A percentile compares a stretch with the other conserved stretches of the same genome.
Conservation (phyloP, 441 rosid genomes). For the Daphne laureola region DNA sequence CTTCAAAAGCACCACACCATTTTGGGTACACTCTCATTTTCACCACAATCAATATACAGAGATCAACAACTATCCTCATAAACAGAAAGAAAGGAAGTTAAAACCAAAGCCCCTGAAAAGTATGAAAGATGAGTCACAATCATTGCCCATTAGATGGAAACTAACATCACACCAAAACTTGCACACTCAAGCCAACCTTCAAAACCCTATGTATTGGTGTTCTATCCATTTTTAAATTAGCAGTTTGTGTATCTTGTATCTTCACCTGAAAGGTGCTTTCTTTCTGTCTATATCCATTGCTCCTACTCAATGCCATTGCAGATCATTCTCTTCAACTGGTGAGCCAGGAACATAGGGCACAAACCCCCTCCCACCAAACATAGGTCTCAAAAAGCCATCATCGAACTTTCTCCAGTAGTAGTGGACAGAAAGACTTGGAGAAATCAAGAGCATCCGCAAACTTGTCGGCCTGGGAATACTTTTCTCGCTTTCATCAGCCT, state of each 20-base stretch:
- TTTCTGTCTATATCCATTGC: constrained; percentile 17
- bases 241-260: background rate
- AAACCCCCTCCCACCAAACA: constrained; percentile 80
- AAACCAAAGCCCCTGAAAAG: too few species aligned
- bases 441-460: constrained; percentile 38
- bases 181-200: constrained; percentile 24
- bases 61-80: too few species aligned
- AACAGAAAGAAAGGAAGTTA: too few species aligned
- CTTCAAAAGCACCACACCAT: too few species aligned
- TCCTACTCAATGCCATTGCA: constrained; percentile 33
- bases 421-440: constrained; percentile 66
- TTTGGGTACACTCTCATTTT: too few species aligned
- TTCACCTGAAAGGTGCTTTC: background rate
- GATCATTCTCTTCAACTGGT: constrained; percentile 36
- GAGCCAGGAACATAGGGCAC: constrained; percentile 51
- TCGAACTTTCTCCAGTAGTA: constrained; percentile 73
- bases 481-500: constrained; percentile 23
- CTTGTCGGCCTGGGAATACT: constrained; percentile 23
- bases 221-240: constrained; percentile 4
- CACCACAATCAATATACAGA: too few species aligned
- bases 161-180: constrained; percentile 3
- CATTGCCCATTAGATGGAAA: constrained; percentile 7
- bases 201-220: constrained; percentile 18
- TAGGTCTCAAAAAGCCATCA: constrained; percentile 68
- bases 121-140: background rate